Evolutionary conservation across 805 yeast genomes (phyloP), one percentile per base, ranked within the genome.

Genomic region (Kregervanrija delftensis): DNA sequence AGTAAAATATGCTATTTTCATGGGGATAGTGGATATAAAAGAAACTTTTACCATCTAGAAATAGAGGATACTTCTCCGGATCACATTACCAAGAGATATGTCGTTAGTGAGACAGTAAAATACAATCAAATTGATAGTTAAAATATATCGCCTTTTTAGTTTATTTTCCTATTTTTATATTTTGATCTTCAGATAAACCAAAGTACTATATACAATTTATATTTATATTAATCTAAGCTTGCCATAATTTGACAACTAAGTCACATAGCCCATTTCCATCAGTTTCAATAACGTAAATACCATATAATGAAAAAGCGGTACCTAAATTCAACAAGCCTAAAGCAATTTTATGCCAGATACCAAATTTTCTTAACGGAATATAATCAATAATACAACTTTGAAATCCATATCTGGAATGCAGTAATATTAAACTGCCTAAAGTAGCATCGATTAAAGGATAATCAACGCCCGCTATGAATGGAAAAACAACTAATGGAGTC

Each of bases 351-450:
- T 87, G 83, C 74, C 86, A 78, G 36, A 71, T 64, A 33, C 96
- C 96, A 65, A 83, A 93, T 17, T 82, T 86, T 63, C 99, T 77
- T 60, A 71, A 67, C 36, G 96, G 97, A 45, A 91, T 83, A 68
- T 91, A 93, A 67, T 91, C 99, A 48, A 82, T 82, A 58, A 93
- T 89, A 72, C 97, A 91, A 39, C 95, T 73, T 65, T 84, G 84
- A 67, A 93, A 78, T 11, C 98, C 99, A 55, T 84, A 77, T 65
- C 83, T 87, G 45, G 84, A 74, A 68, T 93, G 98, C 48, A 82
- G 75, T 55, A 91, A 66, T 42, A 88, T 64, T 33, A 81, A 67
- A 30, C 81, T 66, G 17, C 86, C 77, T 53, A 88, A 74, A 1
- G 79, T 58, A 5, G 95, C 77, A 66, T 93, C 99, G 16, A 81